Evolutionary conservation across 768 basidiomycete genomes (phyloP), one percentile per base, ranked within the genome.

Genomic region (Amanita fuliginea): DNA sequence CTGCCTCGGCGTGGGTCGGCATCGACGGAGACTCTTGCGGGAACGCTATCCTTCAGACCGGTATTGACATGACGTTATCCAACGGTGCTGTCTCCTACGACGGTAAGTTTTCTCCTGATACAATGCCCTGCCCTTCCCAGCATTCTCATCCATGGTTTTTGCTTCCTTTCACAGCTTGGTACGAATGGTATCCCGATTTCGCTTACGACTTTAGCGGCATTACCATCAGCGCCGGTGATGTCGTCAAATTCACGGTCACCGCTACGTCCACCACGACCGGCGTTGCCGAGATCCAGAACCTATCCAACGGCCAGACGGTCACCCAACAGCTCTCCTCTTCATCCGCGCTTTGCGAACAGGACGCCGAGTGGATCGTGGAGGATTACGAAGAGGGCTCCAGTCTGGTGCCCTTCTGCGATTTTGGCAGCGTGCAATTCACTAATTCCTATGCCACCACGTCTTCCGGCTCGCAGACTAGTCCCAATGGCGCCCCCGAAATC

Each of bases 341-440:
- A 18, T 47, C 52, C 44, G 49, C 60, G 26, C 60, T 66, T 42
- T 66, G 64, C 57, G 56, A 63, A 55, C 49, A 62, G 59, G 62
- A 67, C 55, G 66, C 64, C 8, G 64, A 67, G 57, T 67, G 66
- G 66, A 66, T 67, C 49, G 64, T 67, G 21, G 66, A 67, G 57
- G 66, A 67, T 49, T 69, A 63, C 64, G 53, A 56, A 42, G 52
- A 55, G 24, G 1, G 2, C 1, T 6, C 22, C 22, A 24, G 22
- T 24, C 16, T 33, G 1, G 43, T 33, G 6, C 43, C 43, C 10
- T 45, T 45, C 16, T 32, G 28, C 10, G 30, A 45, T 8, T 45
- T 45, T 34, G 43, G 43, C 13, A 45, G 28, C 9, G 43, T 45
- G 26, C 6, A 26, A 4, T 45, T 45, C 16, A 33, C 14, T 7